Evolutionary conservation across 441 rosid genomes (phyloP).

Genomic region (Populus hybrid): DNA sequence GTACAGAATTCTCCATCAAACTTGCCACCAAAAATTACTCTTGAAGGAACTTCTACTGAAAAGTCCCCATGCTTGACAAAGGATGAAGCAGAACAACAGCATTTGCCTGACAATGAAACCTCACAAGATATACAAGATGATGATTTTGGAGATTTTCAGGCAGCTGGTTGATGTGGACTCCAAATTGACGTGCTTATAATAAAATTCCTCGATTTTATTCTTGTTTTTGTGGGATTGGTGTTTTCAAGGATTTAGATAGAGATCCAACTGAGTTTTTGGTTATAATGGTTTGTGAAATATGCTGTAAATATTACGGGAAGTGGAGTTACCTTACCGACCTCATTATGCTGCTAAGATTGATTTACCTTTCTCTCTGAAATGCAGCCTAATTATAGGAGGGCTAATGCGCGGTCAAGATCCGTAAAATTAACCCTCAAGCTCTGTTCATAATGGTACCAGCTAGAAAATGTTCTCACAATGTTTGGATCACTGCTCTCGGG

Average conservation of each 20-base stretch:
- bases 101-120: conserved; percentile 24
- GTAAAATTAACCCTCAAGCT: too few relatives aligned
- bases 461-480: too few relatives aligned
- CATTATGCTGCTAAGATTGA: conserved; percentile 4
- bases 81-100: conserved; percentile 33
- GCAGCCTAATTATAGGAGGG: background rate
- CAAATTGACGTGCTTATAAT: background rate
- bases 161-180: conserved; percentile 46
- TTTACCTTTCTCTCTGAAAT: background rate
- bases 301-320: conserved; percentile 4
- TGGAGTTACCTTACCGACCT: background rate
- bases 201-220: background rate
- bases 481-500: too few relatives aligned
- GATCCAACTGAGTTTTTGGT: background rate
- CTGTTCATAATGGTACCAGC: too few relatives aligned
- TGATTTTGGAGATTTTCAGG: conserved; percentile 98
- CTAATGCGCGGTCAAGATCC: background rate
- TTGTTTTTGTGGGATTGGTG: background rate
- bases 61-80: conserved; percentile 17
- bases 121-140: conserved; percentile 57
- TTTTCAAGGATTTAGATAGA: background rate
- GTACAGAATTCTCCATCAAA: conserved; percentile 39
- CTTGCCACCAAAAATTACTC: conserved; percentile 30
- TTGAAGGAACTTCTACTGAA: conserved; percentile 28
- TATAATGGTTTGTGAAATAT: conserved; percentile 14